Percentiles rank a stretch among this genome's conserved stretches.
Conservation (phyloP, 2,329 filamentous ascomycete genomes). For the Fusarium succisae region DNA sequence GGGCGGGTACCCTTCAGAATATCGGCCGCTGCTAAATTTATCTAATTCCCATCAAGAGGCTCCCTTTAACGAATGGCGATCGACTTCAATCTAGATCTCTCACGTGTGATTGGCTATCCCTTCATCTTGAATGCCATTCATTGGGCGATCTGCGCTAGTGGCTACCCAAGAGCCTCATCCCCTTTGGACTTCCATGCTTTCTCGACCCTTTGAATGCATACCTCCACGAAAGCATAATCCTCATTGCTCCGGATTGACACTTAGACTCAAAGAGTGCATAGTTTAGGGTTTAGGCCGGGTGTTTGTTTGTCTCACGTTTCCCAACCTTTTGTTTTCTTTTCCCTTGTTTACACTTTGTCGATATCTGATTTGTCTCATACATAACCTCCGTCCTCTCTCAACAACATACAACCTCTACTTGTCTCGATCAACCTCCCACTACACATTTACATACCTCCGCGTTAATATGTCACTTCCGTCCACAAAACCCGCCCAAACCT, state of each 20-base stretch:
- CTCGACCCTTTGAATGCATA: conserved; percentile 12
- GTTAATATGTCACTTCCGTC: conserved; percentile 53
- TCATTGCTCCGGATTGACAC: neutral
- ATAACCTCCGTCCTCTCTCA: neutral
- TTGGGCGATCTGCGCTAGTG: conserved; percentile 21
- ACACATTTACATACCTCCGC: neutral
- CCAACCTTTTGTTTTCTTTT: neutral
- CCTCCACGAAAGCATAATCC: conserved; percentile 24
- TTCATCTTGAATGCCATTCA: conserved; percentile 9
- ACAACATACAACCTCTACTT: neutral
- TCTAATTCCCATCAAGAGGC: neutral
- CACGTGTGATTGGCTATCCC: conserved; percentile 22
- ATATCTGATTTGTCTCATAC: neutral
- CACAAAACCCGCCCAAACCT: conserved; percentile 57
- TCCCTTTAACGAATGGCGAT: conserved; percentile 21
- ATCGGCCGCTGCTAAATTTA: conserved; percentile 5
- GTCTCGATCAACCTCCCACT: neutral
- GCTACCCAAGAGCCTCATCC: conserved; percentile 19
- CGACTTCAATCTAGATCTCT: conserved; percentile 20
- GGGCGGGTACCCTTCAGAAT: conserved; percentile 10
- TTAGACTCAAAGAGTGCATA: neutral
- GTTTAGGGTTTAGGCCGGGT: neutral
- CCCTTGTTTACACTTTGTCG: neutral
- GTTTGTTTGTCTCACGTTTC: conserved; percentile 7
- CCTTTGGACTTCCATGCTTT: neutral